Percentiles rank a stretch among this genome's conserved stretches.
These are phyloP conservation scores for Dipteronia sinensis DNA, from an alignment of 345 rosid genomes.

Conservation along the genomic window DNA sequence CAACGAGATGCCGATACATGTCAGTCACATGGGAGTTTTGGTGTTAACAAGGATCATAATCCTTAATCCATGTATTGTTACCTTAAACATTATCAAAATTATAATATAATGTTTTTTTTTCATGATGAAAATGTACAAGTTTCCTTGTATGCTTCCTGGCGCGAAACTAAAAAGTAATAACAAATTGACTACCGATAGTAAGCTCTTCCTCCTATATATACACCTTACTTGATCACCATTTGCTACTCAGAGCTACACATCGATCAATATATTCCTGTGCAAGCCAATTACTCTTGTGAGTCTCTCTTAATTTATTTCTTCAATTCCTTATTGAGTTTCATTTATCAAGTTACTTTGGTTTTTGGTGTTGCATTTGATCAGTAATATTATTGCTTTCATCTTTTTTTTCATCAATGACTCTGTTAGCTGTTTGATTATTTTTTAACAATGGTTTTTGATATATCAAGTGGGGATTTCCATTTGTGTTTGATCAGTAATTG, in stretches of 20 bases:
- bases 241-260: not conserved
- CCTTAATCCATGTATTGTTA: not conserved
- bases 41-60: not conserved
- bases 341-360: not conserved
- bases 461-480: not conserved
- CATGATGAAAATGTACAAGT: not conserved
- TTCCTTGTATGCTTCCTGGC: not conserved
- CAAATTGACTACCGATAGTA: too few species aligned
- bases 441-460: not conserved
- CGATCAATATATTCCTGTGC: not conserved
- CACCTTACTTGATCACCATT: not conserved
- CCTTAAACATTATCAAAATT: not conserved
- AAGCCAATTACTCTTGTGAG: not conserved
- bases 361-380: not conserved
- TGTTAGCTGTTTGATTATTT: not conserved
- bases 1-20: not conserved
- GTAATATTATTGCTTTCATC: not conserved
- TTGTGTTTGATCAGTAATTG: not conserved
- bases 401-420: not conserved
- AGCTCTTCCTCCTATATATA: not conserved
- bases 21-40: slow-evolving; percentile 1
- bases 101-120: not conserved
- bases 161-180: not conserved
- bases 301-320: not conserved
- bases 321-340: not conserved